Evolutionary conservation across 2,329 filamentous ascomycete genomes (phyloP).

Genomic region (Ophiocordyceps australis): DNA sequence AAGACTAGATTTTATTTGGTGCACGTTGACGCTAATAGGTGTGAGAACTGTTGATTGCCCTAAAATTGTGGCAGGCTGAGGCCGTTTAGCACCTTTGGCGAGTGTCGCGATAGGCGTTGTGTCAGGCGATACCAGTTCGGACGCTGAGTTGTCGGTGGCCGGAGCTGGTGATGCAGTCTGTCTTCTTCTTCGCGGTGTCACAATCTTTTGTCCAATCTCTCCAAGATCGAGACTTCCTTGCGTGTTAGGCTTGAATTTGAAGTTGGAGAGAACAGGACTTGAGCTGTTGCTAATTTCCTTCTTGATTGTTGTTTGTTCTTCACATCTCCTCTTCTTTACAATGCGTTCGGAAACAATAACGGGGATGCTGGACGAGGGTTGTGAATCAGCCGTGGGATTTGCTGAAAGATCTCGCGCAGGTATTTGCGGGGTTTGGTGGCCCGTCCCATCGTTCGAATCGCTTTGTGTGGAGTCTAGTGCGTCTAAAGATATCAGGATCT

Average conservation of each 20-base stretch:
- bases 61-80: no score
- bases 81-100: no score
- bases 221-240: constrained; percentile 42
- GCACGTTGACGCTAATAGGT: constrained; percentile 17
- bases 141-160: background rate
- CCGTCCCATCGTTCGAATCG: constrained; percentile 6
- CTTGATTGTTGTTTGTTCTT: constrained; percentile 19
- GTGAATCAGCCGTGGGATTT: constrained; percentile 21
- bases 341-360: constrained; percentile 30
- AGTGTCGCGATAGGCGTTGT: constrained; percentile 5
- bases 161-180: constrained; percentile 5
- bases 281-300: constrained; percentile 14
- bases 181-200: constrained; percentile 17
- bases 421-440: constrained; percentile 8
- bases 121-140: no score
- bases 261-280: constrained; percentile 9
- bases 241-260: constrained; percentile 11
- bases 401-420: constrained; percentile 2
- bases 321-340: constrained; percentile 27
- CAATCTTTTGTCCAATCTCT: constrained; percentile 12
- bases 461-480: constrained; percentile 13
- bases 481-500: no score
- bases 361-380: constrained; percentile 33
- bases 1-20: constrained; percentile 6
- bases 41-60: no score